Evolutionary conservation across 2,329 filamentous ascomycete species (phyloP), one percentile per base, ranked within the genome.

Genomic region (Pseudogymnoascus sp.): DNA sequence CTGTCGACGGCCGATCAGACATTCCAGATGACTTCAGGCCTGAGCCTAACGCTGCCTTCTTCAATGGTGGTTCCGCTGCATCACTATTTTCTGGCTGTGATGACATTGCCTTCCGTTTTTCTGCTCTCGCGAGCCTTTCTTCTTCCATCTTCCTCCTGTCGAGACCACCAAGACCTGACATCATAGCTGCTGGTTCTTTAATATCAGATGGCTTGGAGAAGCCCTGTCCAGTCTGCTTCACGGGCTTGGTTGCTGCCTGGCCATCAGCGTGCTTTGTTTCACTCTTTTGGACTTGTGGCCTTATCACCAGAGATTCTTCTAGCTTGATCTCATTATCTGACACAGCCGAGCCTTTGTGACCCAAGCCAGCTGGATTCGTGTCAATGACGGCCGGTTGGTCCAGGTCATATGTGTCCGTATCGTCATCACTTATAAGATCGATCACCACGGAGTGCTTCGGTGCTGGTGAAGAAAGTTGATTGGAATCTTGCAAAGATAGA

Each of bases 81-180:
- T 62, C 40, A 59, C 46, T 59, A 13, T 40, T 29, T 15, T 56
- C 40, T 37, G 56, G 11, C 15, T 67, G 63, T n/a, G 68, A 64
- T 7, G 69, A 68, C 2, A 79, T 79, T 29, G 70, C 70, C 44
- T 72, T 72, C 62, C 72, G 65, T 65, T 72, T 73, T 53, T 60
- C 65, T n/a, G 56, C 62, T 68, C 93, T 83, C 21, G 85, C 87
- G 13, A 96, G 81, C 42, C 93, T 86, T 72, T 96, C 91, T 70
- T 87, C 80, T 74, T 97, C 93, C 91, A 96, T 95, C 61, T 85
- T 83, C 74, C 87, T 91, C 37, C 93, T 84, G 76, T 96, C 83
- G 1, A 96, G 56, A 9, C 60, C 63, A 31, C 37, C 33, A 15
- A 65, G 33, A 33, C 35, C 40, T 46, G 50, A 21, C 29, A 56